Evolutionary conservation across 2,329 filamentous ascomycete genomes (phyloP), one percentile per base, ranked within the genome.

Genomic region (Ascochyta viciae-villosae): DNA sequence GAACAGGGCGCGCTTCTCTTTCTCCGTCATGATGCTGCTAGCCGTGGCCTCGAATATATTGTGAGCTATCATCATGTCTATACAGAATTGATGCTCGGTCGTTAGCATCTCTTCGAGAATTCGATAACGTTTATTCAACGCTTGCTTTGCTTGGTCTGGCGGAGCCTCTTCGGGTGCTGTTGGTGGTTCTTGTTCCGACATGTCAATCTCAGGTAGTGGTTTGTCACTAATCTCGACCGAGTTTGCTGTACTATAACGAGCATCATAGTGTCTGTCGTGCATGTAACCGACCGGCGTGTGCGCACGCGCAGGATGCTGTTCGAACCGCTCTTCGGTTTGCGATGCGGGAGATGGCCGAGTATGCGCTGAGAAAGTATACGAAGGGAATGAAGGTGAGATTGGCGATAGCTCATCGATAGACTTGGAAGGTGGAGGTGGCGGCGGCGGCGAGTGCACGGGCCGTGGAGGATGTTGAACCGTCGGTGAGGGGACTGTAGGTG

Each of bases 41-140:
- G 92, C 91, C 0, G 95, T 98, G 39, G 91, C 92, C 76, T 96
- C 96, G 82, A 98, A 99, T 50, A 99, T 98, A 71, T 98, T 93
- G 70, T 96, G 92, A 2, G 96, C 89, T 49, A 99, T 94, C 73
- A 93, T 96, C 91, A 99, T 94, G 74, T 99, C 95, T 61, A 92
- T 87, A 53, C 96, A 88, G 76, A 96, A 98, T 6, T 89, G 88
- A 43, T 92, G 88, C 73, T 99, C 95, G 0, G 95, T 99, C 68
- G 97, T 92, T 41, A 97, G 85, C 34, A 99, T 81, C 75, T 99
- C 95, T 71, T 94, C 93, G 67, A 98, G 89, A 43, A 96, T 87
- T 72, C 96, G 87, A 50, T 89, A 87, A 19, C 95, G 89, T 72
- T 94, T 90, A 45, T 86, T 85, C 8, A 98, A 80, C n/a, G 61